These are phyloP conservation scores for Bauhinia variegata DNA, from an alignment of 306 rosid species.

Conservation along the genomic window DNA sequence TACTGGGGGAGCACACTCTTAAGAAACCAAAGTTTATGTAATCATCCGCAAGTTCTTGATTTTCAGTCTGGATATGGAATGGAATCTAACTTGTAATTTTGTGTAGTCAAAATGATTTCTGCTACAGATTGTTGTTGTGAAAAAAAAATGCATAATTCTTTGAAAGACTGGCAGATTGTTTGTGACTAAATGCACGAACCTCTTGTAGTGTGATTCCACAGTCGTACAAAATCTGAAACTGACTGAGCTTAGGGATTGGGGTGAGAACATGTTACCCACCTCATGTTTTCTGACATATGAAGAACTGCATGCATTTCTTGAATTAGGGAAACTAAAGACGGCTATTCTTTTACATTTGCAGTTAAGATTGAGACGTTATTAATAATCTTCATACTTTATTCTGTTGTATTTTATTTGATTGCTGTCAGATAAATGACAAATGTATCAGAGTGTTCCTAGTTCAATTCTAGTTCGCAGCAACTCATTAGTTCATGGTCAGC, in stretches of 20 bases:
- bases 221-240: no score
- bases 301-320: no score
- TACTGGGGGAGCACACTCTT: no score
- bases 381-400: no score
- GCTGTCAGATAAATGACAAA: slow-evolving; percentile 64
- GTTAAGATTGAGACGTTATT: slow-evolving; percentile 23
- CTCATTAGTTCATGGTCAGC: slow-evolving; percentile 63
- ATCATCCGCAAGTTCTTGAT: not conserved
- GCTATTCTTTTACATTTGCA: not conserved
- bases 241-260: no score
- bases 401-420: slow-evolving; percentile 15
- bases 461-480: slow-evolving; percentile 53
- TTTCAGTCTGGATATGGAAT: not conserved
- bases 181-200: not conserved
- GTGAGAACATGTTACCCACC: no score
- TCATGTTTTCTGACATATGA: no score
- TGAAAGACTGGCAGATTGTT: not conserved
- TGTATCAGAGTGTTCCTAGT: slow-evolving; percentile 68
- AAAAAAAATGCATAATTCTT: not conserved
- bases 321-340: no score
- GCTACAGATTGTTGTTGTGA: not conserved
- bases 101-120: not conserved
- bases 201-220: no score
- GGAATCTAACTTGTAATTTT: not conserved
- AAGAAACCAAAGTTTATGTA: slow-evolving; percentile 1